phyloP scores from a whole-genome alignment of 202 grass and related monocot genomes.

The Dendrocalamus latiflorus region DNA sequence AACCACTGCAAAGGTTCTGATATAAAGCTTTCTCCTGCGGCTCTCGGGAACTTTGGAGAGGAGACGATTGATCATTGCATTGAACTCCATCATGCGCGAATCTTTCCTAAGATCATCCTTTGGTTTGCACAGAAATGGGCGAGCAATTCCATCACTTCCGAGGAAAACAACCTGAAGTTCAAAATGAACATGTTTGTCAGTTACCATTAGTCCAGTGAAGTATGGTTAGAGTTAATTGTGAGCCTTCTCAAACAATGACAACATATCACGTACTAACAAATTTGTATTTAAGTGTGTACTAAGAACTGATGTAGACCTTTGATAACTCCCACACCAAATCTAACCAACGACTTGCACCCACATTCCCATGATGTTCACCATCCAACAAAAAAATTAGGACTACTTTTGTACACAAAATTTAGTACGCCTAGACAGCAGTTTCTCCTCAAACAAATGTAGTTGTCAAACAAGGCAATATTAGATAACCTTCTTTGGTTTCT shows the following conservation, averaged over 20 bases:
- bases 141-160: too few relatives aligned
- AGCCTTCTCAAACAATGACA: not conserved
- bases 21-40: too few relatives aligned
- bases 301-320: not conserved
- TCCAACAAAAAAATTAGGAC: slow-evolving; percentile 12
- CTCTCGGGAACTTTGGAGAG: too few relatives aligned
- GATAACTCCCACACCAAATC: not conserved
- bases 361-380: not conserved
- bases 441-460: not conserved
- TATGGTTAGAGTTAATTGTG: not conserved
- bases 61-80: too few relatives aligned
- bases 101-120: too few relatives aligned
- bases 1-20: too few relatives aligned
- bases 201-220: not conserved
- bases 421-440: not conserved
- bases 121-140: too few relatives aligned
- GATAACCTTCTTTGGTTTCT: slow-evolving; percentile 85
- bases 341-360: not conserved
- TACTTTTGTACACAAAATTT: not conserved
- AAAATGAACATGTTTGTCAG: too few relatives aligned
- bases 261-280: not conserved
- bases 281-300: not conserved
- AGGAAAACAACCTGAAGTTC: too few relatives aligned
- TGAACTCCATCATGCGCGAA: too few relatives aligned
- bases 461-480: slow-evolving; percentile 5